These are phyloP conservation scores for Suillus spraguei DNA, from an alignment of 768 basidiomycete genomes.

Conservation along the genomic window DNA sequence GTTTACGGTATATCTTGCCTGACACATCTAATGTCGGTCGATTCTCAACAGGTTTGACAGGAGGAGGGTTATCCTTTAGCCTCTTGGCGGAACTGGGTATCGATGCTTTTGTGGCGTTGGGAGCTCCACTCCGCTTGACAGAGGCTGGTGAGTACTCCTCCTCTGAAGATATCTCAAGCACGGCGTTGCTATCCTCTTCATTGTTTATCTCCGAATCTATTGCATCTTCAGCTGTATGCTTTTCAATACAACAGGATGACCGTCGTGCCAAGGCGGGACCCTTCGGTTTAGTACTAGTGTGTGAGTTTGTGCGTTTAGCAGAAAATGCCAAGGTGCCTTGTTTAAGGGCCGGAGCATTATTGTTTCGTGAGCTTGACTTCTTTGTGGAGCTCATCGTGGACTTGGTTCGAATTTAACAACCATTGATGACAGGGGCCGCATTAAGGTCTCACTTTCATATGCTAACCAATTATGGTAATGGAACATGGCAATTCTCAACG, in stretches of 20 bases:
- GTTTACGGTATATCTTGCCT: constrained; percentile 53
- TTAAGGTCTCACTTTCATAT: neutral
- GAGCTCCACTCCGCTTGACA: constrained; percentile 14
- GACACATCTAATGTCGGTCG: constrained; percentile 41
- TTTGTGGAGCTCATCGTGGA: constrained; percentile 1
- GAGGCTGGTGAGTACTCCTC: constrained; percentile 19
- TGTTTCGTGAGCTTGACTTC: neutral
- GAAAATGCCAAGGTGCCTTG: constrained; percentile 50
- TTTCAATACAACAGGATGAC: constrained; percentile 9
- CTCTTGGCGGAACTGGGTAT: constrained; percentile 6
- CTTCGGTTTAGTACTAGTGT: constrained; percentile 21
- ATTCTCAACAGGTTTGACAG: constrained; percentile 10
- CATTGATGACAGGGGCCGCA: neutral
- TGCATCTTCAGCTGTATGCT: constrained; percentile 8
- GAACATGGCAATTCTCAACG: fast-evolving
- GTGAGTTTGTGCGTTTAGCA: constrained; percentile 45
- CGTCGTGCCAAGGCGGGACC: constrained; percentile 5
- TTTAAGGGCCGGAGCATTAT: constrained; percentile 32
- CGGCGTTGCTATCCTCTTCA: constrained; percentile 1
- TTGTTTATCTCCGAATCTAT: neutral
- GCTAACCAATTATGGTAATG: fast-evolving
- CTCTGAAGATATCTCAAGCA: constrained; percentile 24
- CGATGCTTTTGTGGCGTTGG: constrained; percentile 26
- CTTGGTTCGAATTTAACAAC: constrained; percentile 2
- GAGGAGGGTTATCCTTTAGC: constrained; percentile 14